Conservation (phyloP, 2,329 filamentous ascomycete species). For the Delphinella strobiligena region DNA sequence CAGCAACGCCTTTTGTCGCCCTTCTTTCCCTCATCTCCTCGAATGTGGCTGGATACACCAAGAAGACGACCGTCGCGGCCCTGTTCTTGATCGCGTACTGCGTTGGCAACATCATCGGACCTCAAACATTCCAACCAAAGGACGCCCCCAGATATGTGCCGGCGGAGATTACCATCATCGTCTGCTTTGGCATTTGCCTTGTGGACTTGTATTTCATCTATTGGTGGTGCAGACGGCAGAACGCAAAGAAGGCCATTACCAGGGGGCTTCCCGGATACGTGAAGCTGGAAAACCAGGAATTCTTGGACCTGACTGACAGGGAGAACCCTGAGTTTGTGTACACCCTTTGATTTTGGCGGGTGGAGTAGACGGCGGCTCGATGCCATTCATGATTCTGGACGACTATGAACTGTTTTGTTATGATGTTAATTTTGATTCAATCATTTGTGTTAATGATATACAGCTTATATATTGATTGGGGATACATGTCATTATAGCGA, state of each 20-base stretch:
- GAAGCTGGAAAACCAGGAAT: slow-evolving; percentile 56
- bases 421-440: no score
- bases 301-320: slow-evolving; percentile 49
- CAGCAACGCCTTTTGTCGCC: slow-evolving; percentile 50
- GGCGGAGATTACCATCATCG: slow-evolving; percentile 49
- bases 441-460: no score
- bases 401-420: no score
- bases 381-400: no score
- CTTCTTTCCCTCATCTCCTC: slow-evolving; percentile 50
- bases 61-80: slow-evolving; percentile 47
- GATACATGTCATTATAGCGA: no score
- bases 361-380: no score
- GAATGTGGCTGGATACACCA: slow-evolving; percentile 48
- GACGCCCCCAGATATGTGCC: slow-evolving; percentile 50
- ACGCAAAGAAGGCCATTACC: slow-evolving; percentile 43
- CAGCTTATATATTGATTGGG: no score
- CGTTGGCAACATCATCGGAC: slow-evolving; percentile 44
- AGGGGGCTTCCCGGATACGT: slow-evolving; percentile 41
- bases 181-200: slow-evolving; percentile 43
- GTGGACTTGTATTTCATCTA: slow-evolving; percentile 49
- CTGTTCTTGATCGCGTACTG: slow-evolving; percentile 42
- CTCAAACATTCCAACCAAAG: slow-evolving; percentile 44
- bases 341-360: no score
- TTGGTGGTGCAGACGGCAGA: slow-evolving; percentile 48
- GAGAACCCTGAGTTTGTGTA: slow-evolving; percentile 54